Conservation (phyloP, 495 filamentous ascomycete species). For the Rhypophila decipiens region DNA sequence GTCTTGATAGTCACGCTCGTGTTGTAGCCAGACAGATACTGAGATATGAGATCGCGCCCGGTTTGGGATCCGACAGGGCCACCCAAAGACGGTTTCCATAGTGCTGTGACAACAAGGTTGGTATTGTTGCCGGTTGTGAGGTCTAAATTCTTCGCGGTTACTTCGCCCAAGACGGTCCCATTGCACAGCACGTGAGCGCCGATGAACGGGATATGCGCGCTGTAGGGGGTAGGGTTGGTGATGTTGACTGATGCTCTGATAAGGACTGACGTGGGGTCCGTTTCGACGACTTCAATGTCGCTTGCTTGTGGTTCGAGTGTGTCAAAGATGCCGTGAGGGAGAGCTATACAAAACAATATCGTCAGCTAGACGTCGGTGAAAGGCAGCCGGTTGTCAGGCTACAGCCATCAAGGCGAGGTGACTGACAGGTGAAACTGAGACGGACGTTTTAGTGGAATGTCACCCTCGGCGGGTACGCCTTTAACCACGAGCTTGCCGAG, state of each 20-base stretch:
- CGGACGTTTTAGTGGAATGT: constrained; percentile 81
- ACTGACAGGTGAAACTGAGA: constrained; percentile 48
- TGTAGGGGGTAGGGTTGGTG: constrained; percentile 84
- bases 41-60: constrained; percentile 68
- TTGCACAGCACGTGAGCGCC: constrained; percentile 72
- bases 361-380: background rate
- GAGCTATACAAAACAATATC: constrained; percentile 20
- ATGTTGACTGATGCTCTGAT: constrained; percentile 67
- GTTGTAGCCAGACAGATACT: constrained; percentile 84
- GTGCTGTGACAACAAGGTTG: constrained; percentile 58
- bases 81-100: constrained; percentile 66
- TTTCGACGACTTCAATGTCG: constrained; percentile 58
- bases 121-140: constrained; percentile 65
- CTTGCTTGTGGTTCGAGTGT: constrained; percentile 55
- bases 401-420: constrained; percentile 18
- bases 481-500: constrained; percentile 74
- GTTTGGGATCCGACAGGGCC: constrained; percentile 52
- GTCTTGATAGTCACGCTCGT: constrained; percentile 66
- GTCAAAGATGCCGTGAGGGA: constrained; percentile 33
- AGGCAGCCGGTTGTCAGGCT: background rate
- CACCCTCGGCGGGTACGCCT: constrained; percentile 76
- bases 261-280: constrained; percentile 59
- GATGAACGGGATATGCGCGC: constrained; percentile 68
- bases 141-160: constrained; percentile 52
- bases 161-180: constrained; percentile 66